Percentiles rank a stretch among this genome's conserved stretches.
These are phyloP conservation scores for Ormosia emarginata DNA, from an alignment of 306 rosid species.

Conservation along the genomic window DNA sequence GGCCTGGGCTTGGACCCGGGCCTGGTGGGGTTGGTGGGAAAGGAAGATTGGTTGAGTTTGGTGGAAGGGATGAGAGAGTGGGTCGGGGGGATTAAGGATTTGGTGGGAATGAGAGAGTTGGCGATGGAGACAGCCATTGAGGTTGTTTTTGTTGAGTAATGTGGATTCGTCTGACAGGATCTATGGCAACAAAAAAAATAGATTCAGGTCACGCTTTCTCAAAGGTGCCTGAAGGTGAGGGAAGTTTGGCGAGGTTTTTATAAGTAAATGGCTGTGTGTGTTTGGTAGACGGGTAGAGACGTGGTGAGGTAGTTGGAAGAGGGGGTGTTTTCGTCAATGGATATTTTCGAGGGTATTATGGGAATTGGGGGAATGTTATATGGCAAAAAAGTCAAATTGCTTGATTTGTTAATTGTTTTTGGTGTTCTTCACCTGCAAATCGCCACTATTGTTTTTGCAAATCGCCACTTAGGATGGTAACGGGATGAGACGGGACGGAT, in stretches of 20 bases:
- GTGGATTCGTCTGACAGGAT: not conserved
- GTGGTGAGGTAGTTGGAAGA: not conserved
- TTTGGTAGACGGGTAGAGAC: constrained; percentile 2
- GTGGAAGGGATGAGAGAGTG: constrained; percentile 31
- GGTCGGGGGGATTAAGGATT: constrained; percentile 40
- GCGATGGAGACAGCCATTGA: constrained; percentile 53
- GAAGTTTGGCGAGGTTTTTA: constrained; percentile 22
- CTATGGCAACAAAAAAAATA: not conserved
- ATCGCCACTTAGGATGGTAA: too few species aligned
- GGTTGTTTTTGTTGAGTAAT: not conserved
- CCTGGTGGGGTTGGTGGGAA: constrained; percentile 18
- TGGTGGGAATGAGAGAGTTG: constrained; percentile 47
- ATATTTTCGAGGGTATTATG: not conserved
- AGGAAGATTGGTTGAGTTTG: constrained; percentile 40
- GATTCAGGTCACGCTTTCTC: not conserved
- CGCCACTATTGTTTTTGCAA: too few species aligned
- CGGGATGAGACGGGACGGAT: too few species aligned
- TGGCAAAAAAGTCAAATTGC: not conserved
- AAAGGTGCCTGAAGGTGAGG: constrained; percentile 10
- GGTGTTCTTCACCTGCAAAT: too few species aligned
- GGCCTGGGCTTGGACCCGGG: constrained; percentile 16
- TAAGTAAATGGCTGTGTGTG: not conserved
- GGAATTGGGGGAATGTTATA: not conserved
- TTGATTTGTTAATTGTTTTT: not conserved
- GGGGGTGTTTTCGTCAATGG: not conserved